Evolutionary conservation across 2,329 filamentous ascomycete genomes (phyloP), one percentile per base, ranked within the genome.

Genomic region (Xylariaceae sp.): DNA sequence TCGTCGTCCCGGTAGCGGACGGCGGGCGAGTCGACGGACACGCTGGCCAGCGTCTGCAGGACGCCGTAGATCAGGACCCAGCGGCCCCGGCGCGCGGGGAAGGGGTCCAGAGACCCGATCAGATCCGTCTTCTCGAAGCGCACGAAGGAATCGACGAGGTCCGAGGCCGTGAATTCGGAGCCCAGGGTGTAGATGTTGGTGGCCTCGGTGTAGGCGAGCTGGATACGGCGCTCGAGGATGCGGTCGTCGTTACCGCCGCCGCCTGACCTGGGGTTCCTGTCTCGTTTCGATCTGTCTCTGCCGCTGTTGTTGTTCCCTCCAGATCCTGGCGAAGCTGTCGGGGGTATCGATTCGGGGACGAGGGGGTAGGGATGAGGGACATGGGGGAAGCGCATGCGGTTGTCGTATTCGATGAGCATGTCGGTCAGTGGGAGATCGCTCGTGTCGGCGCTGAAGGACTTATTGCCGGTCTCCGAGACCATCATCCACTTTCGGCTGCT

Each of bases 291-390:
- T 36, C 45, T 55, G 19, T 60, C 59, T 28, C 57, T 57, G n/a
- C 44, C 40, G 19, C 42, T 45, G 22, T 32, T 34, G 22, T 11
- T 26, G 22, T 6, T 11, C 11, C 22, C 44, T 22, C 32, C 34
- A 4, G 52, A 29, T 2, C 13, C 40, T 30, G 28, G 35, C 9
- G 45, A 39, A 4, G 49, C 32, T 9, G 49, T 49, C 0, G 66
- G 60, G 2, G 66, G 60, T 24, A 72, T 69, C 0, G 72, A 71
- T 33, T 76, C 68, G 2, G 83, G 83, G 3, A 85, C 68, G 1
- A 85, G 62, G 1, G 83, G 81, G 48, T 82, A 85, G 0, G 83
- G 81, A 44, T 84, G 75, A 0, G 83, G 77, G 34, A 87, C 78
- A 45, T 85, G 80, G 3, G 82, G 81, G 54, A 78, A 83, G 7